Base-by-base conservation (phyloP, 768 basidiomycete species). In the Rhodotorula paludigena region DNA sequence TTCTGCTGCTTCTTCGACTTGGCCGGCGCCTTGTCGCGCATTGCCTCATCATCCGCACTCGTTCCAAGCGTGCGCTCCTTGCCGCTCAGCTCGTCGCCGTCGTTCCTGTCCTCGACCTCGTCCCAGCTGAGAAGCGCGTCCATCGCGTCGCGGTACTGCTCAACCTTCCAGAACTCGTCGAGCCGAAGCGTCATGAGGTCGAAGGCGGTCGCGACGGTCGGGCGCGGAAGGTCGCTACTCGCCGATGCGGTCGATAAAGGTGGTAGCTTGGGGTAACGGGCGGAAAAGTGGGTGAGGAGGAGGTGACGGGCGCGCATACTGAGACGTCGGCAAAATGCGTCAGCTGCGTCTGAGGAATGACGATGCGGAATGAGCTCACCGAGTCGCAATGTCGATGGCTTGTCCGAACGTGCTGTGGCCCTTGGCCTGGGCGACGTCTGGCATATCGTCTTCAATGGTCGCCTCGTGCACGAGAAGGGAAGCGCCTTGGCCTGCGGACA, bases 201-300 rank as follows among this genome's bases (percentile, higher is more conserved):
- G 75, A 94, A 89, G 6, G 91, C 91, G 33, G 91, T 80, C 1
- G 85, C 88, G 12, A 94, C 76, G 12, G 82, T 78, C 0, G 85
- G 84, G 33, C 67, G 65, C 67, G 60, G 54, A 3, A 45, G 47
- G 44, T 64, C 69, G 21, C 79, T 75, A 11, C 69, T 59, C 23
- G 65, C 39, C 11, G 71, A 35, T 39, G 68, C 52, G 25, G 69
- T 42, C n/a, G 78, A 78, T 8, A 83, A 79, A 33, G 84, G 84
- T 6, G 90, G 90, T 76, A 93, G 81, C 73, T 89, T 91, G 25
- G 93, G 91, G 78, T 94, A 93, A 36, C 92, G 86, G 47, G 89
- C 89, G 16, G 92, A 96, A 79, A 97, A 97, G 77, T 97, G 93
- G 0, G 92, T 98, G 30, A 98, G 83, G n/a, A 97, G 84, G 48